Evolutionary conservation across 495 filamentous ascomycete genomes (phyloP).

Genomic region (Penicillium parvum): DNA sequence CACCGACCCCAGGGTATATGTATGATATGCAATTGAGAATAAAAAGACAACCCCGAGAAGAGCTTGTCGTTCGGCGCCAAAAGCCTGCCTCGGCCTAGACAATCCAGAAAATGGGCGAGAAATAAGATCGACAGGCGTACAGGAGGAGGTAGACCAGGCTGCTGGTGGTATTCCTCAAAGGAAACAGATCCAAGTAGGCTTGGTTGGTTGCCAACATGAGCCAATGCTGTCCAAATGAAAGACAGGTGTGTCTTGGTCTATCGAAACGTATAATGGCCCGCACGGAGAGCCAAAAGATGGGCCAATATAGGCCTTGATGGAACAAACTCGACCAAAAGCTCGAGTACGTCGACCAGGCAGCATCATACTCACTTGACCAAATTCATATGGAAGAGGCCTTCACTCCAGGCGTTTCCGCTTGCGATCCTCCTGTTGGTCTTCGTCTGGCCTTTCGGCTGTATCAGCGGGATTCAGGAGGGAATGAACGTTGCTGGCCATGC

Average conservation of each 20-base stretch:
- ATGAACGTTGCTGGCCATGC: constrained; percentile 75
- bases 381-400: constrained; percentile 4
- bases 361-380: no score
- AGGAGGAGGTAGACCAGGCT: constrained; percentile 5
- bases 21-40: constrained; percentile 24
- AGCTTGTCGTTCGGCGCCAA: constrained; percentile 3
- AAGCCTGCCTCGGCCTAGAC: constrained; percentile 9
- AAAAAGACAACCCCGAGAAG: constrained; percentile 10
- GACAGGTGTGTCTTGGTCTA: neutral
- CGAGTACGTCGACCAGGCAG: neutral
- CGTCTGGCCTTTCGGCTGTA: constrained; percentile 66
- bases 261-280: constrained; percentile 6
- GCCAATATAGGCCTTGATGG: no score
- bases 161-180: constrained; percentile 2
- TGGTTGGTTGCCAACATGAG: constrained; percentile 11
- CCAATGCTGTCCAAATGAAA: constrained; percentile 12
- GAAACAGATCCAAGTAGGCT: neutral
- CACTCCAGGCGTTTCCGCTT: constrained; percentile 74
- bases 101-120: constrained; percentile 14
- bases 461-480: constrained; percentile 82
- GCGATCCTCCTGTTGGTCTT: constrained; percentile 68
- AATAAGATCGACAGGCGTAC: constrained; percentile 20
- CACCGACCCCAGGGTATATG: constrained; percentile 36
- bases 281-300: neutral
- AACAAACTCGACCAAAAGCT: no score